Evolutionary conservation across 768 basidiomycete genomes (phyloP).

Genomic region (Mycena rosella): DNA sequence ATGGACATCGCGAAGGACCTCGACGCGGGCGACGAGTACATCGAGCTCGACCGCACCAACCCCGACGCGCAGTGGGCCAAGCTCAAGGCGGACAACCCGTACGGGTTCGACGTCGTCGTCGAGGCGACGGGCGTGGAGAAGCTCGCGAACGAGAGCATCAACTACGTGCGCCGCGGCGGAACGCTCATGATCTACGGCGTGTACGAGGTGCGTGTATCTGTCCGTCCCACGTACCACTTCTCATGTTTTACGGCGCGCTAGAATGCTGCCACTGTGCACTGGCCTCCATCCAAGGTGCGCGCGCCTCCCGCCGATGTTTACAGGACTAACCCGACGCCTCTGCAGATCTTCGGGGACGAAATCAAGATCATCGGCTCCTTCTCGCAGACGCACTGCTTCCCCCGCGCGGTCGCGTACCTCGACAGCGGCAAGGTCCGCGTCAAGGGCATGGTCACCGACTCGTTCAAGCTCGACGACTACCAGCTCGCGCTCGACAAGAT

Average conservation of each 20-base stretch:
- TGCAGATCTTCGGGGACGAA: constrained; percentile 55
- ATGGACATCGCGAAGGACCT: constrained; percentile 79
- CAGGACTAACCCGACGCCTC: too few relatives aligned
- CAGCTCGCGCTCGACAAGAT: constrained; percentile 68
- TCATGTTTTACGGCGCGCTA: too few relatives aligned
- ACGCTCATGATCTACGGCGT: constrained; percentile 93
- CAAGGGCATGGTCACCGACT: constrained; percentile 75
- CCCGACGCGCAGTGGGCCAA: constrained; percentile 77
- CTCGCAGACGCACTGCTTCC: constrained; percentile 92
- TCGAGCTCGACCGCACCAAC: constrained; percentile 76
- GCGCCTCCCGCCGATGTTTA: too few relatives aligned
- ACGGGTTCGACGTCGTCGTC: constrained; percentile 72
- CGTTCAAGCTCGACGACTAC: constrained; percentile 58
- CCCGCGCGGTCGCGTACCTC: constrained; percentile 91
- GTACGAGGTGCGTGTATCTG: too few relatives aligned
- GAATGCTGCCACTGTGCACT: too few relatives aligned
- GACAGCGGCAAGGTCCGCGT: constrained; percentile 88
- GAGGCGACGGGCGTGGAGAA: constrained; percentile 88
- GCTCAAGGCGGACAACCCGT: constrained; percentile 77
- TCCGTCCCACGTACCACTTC: too few relatives aligned
- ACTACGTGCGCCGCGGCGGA: constrained; percentile 89
- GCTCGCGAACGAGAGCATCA: constrained; percentile 89
- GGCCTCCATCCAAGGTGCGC: constrained; percentile 84
- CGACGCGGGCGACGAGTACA: constrained; percentile 78
- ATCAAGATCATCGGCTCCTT: constrained; percentile 81